Base-by-base conservation (phyloP, 2,329 filamentous ascomycete species). In the Aspergillus sp. region DNA sequence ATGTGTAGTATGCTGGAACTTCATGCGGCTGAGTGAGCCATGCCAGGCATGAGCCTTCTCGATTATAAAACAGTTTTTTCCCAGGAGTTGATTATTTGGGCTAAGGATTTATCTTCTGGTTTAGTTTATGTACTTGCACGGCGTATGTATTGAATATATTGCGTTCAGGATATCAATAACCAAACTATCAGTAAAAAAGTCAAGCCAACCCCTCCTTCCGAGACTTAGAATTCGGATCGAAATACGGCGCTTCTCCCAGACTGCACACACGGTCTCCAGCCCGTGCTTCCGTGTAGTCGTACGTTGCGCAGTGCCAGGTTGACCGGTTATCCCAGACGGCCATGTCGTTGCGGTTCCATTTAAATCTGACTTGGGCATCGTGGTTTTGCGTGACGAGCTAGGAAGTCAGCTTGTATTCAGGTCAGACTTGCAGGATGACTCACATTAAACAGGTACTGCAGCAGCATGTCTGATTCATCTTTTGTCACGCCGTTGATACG, bases 1-100 rank as follows among this genome's bases (percentile, higher is more conserved):
- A 25, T 2, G 9, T 32, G 7, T 47, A 81, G 78, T 80, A 57
- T 80, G 78, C 60, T 80, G 76, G 74, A 73, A 78, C 46, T 76
- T 76, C 49, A 70, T 82, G 67, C 65, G 70, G 27, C 66, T 81
- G 4, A 72, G 70, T 2, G 70, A 66, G 46, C 45, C 55, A 12
- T 60, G 51, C 20, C 41, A 55, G 30, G 50, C 50, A 20, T 59
- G 4, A 30, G 9, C 17, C 17, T 19, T 19, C 17, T 19, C 17
- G 17, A 19, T 19, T 19, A 19, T 19, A 19, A 19, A 19, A 19
- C 17, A 19, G 17, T 3, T 19, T 19, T 19, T 19, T 2, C 17
- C 17, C 17, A 19, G 17, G 17, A 19, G 17, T 19, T 19, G 17
- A 30, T 4, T 3, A 12, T 12, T 30, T 12, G 9, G 25, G 25